These are phyloP conservation scores for Daldinia vernicosa DNA, from an alignment of 495 filamentous ascomycete species.

Conservation along the genomic window DNA sequence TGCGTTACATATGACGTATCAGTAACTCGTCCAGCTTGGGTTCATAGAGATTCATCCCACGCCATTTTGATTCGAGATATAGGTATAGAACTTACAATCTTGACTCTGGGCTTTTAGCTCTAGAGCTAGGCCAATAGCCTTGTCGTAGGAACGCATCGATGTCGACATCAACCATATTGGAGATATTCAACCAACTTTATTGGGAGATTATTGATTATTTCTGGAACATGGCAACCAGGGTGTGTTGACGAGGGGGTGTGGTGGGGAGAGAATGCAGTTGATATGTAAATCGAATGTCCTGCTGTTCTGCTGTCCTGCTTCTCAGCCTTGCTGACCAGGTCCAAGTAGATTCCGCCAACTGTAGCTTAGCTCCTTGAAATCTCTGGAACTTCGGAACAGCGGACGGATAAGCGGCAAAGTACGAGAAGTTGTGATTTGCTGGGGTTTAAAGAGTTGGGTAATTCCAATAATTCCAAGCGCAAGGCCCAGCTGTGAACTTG, in stretches of 20 bases:
- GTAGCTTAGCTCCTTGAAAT: constrained; percentile 21
- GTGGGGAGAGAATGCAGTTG: not conserved
- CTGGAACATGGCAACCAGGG: constrained; percentile 30
- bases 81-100: constrained; percentile 46
- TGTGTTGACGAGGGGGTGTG: constrained; percentile 7
- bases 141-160: constrained; percentile 50
- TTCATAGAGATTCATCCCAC: not conserved
- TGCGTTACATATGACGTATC: constrained; percentile 29
- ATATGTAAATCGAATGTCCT: constrained; percentile 24
- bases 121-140: constrained; percentile 55
- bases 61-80: not conserved
- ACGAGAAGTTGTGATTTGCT: not conserved
- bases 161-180: constrained; percentile 52
- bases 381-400: constrained; percentile 4
- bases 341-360: constrained; percentile 10
- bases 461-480: constrained; percentile 9
- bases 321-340: constrained; percentile 21
- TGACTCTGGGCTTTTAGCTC: constrained; percentile 52
- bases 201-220: constrained; percentile 13
- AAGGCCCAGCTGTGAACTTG: not conserved
- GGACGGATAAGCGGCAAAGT: constrained; percentile 1
- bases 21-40: constrained; percentile 11
- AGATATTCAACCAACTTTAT: constrained; percentile 24
- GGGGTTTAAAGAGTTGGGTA: not conserved
- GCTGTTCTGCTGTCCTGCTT: constrained; percentile 12